Percentiles rank a stretch among this genome's conserved stretches.
Conservation (phyloP, 2,329 filamentous ascomycete species). For the Trichophaea hybrida region DNA sequence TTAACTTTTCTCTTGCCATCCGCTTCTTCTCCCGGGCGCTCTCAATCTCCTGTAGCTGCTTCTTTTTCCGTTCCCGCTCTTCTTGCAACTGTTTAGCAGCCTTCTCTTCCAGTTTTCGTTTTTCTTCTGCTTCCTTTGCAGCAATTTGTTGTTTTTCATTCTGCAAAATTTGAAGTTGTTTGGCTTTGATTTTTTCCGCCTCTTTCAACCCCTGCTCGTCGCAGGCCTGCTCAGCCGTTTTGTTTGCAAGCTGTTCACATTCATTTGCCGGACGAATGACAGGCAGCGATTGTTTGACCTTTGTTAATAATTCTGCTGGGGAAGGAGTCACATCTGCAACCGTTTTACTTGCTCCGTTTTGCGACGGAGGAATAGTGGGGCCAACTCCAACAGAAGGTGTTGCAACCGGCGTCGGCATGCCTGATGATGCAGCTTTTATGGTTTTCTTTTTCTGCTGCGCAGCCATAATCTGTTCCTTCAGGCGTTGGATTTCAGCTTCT, state of each 20-base stretch:
- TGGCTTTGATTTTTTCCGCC: constrained; percentile 26
- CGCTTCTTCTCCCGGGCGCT: constrained; percentile 4
- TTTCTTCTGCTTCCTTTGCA: constrained; percentile 24
- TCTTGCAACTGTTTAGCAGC: constrained; percentile 4
- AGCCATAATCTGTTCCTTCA: constrained; percentile 20
- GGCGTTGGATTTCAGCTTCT: constrained; percentile 20
- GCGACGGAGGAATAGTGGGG: constrained; percentile 12
- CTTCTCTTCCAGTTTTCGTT: constrained; percentile 7
- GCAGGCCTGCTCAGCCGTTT: background rate
- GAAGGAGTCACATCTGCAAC: constrained; percentile 10
- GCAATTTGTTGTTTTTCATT: constrained; percentile 29
- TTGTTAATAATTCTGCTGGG: background rate
- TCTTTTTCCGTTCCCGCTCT: constrained; percentile 10
- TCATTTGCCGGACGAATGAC: constrained; percentile 5
- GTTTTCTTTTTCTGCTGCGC: constrained; percentile 22
- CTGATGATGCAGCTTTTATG: constrained; percentile 11
- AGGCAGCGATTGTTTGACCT: background rate
- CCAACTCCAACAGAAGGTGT: constrained; percentile 18
- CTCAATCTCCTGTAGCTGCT: constrained; percentile 5
- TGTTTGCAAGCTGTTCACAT: constrained; percentile 7
- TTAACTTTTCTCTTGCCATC: background rate
- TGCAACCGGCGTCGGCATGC: background rate
- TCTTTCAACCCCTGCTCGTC: constrained; percentile 1
- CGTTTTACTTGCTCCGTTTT: constrained; percentile 6
- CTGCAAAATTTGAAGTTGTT: constrained; percentile 19